Percentiles rank a stretch among this genome's conserved stretches.
Conservation (phyloP, 2,329 filamentous ascomycete genomes). For the Exophiala spinifera region DNA sequence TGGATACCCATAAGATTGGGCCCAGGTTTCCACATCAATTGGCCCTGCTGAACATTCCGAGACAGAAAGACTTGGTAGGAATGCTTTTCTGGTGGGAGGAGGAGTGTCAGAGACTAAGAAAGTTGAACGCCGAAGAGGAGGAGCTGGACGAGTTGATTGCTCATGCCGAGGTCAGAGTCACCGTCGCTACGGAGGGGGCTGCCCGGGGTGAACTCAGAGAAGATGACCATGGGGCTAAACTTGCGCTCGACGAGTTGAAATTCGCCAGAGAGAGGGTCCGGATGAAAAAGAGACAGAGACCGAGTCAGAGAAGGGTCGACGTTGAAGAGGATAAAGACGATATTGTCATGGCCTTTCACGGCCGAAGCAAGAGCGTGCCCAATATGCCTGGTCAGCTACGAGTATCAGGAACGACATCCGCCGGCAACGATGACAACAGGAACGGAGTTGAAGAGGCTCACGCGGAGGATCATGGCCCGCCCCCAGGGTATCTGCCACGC, state of each 20-base stretch:
- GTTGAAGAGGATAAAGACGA: conserved; percentile 22
- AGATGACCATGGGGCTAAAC: conserved; percentile 2
- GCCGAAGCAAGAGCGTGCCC: conserved; percentile 15
- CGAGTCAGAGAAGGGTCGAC: conserved; percentile 18
- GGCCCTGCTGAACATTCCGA: conserved; percentile 13
- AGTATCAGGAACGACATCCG: neutral
- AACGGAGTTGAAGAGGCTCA: too few species aligned
- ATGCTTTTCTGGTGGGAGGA: conserved; percentile 28
- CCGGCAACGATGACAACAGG: neutral
- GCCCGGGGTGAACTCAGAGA: too few species aligned
- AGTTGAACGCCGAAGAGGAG: conserved; percentile 21
- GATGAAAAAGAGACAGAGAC: conserved; percentile 25
- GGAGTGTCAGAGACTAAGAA: conserved; percentile 23
- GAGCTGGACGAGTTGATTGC: conserved; percentile 14
- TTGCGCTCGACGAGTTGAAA: conserved; percentile 19
- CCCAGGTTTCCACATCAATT: conserved; percentile 22
- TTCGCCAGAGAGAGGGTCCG: conserved; percentile 24
- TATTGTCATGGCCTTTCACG: conserved; percentile 20
- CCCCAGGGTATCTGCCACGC: neutral
- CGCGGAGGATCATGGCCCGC: neutral
- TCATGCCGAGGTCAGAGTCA: neutral
- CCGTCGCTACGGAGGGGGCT: too few species aligned
- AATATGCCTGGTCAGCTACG: conserved; percentile 1
- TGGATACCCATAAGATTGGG: conserved; percentile 22
- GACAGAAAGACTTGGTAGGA: conserved; percentile 20